These are phyloP conservation scores for Arxiozyma bovina DNA, from an alignment of 1,139 yeast genomes.

Conservation along the genomic window DNA sequence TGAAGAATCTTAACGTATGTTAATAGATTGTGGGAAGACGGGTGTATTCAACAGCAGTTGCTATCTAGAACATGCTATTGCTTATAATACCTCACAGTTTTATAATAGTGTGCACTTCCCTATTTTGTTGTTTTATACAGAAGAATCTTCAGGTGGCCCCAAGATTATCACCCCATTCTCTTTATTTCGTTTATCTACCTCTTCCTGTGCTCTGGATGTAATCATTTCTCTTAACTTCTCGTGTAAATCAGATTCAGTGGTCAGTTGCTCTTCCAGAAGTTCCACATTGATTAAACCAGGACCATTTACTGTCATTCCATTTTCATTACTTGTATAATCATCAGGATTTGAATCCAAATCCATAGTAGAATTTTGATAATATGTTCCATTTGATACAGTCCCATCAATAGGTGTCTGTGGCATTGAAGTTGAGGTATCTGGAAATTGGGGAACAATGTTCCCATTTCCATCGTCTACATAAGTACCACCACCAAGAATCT, in stretches of 20 bases:
- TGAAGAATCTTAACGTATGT: neutral
- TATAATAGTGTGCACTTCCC: neutral
- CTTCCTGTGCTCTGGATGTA: slow-evolving; percentile 22
- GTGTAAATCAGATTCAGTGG: slow-evolving; percentile 31
- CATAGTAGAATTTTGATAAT: neutral
- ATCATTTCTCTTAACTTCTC: slow-evolving; percentile 25
- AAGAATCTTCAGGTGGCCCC: slow-evolving; percentile 19
- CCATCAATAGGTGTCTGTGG: neutral
- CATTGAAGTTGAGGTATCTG: slow-evolving; percentile 4
- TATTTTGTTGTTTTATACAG: neutral
- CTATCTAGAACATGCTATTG: too few relatives aligned
- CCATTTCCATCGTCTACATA: slow-evolving; percentile 30
- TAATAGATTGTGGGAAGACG: too few relatives aligned
- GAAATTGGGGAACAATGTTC: slow-evolving; percentile 23
- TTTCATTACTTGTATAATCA: slow-evolving; percentile 1
- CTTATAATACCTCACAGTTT: neutral
- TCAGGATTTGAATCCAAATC: neutral
- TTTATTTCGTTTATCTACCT: slow-evolving; percentile 23
- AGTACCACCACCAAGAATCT: slow-evolving; percentile 65
- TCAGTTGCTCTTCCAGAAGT: slow-evolving; percentile 21
- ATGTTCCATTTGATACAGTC: neutral
- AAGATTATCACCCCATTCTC: slow-evolving; percentile 29
- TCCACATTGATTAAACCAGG: slow-evolving; percentile 23
- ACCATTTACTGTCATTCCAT: slow-evolving; percentile 7
- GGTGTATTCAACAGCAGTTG: neutral